Conservation (phyloP, 78 protist genomes). For the Tieghemostelium lacteum region DNA sequence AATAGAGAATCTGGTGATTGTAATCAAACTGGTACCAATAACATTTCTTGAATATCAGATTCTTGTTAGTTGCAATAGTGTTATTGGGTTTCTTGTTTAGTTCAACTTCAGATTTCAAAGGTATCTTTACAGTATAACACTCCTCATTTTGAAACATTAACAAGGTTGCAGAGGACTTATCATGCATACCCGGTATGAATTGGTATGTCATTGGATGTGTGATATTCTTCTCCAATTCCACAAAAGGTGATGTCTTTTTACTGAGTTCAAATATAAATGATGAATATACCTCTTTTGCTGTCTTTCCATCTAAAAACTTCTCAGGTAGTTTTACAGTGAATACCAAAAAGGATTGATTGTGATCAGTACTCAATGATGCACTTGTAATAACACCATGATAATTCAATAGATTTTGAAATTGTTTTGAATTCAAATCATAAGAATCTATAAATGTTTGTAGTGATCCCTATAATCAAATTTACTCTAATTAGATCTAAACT, state of each 20-base stretch:
- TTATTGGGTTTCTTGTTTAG: background rate
- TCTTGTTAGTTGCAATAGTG: background rate
- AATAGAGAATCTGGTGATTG: conserved; percentile 15
- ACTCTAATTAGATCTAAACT: background rate
- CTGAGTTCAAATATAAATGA: conserved; percentile 58
- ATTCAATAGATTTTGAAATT: conserved; percentile 3
- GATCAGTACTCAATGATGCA: conserved; percentile 43
- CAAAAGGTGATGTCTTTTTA: conserved; percentile 14
- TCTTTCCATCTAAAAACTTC: conserved; percentile 25
- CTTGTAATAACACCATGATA: conserved; percentile 25
- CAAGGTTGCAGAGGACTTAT: background rate
- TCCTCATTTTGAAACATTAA: conserved; percentile 38
- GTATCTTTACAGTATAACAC: conserved; percentile 31
- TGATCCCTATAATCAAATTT: conserved; percentile 17
- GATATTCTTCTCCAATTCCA: conserved; percentile 28
- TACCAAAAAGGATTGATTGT: conserved; percentile 37
- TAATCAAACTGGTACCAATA: conserved; percentile 76
- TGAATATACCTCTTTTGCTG: conserved; percentile 41
- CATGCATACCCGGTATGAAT: conserved; percentile 34
- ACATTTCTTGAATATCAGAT: conserved; percentile 7
- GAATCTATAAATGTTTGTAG: conserved; percentile 55
- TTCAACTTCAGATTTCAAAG: conserved; percentile 16
- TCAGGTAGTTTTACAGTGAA: conserved; percentile 60
- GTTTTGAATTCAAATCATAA: conserved; percentile 31
- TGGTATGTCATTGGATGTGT: conserved; percentile 25